phyloP scores from a whole-genome alignment of 2,329 filamentous ascomycete genomes.

The Penicillium verrucosum region DNA sequence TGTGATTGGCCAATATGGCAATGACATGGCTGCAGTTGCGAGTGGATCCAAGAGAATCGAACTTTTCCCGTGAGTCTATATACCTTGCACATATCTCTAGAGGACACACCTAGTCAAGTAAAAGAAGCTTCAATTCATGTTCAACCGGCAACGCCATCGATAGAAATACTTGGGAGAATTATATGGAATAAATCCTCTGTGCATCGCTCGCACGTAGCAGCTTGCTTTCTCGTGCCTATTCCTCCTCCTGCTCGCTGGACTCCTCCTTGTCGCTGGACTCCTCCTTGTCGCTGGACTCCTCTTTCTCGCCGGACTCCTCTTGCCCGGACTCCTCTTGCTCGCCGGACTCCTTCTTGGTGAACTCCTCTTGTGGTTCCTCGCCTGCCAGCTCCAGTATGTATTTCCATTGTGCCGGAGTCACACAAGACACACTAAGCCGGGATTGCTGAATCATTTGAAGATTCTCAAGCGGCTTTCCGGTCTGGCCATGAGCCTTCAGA shows the following conservation, averaged over 20 bases:
- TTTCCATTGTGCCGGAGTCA: slow-evolving; percentile 47
- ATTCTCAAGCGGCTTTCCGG: slow-evolving; percentile 58
- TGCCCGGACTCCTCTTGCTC: background rate
- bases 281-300: slow-evolving; percentile 4
- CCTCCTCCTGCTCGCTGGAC: background rate
- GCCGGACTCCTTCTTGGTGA: slow-evolving; percentile 5
- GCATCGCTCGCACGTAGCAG: background rate
- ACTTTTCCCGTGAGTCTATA: background rate
- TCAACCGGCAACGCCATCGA: slow-evolving; percentile 5
- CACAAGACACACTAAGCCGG: slow-evolving; percentile 69
- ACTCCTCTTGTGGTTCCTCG: slow-evolving; percentile 26
- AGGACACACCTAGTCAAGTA: background rate
- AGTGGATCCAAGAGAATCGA: background rate
- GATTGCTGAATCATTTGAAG: slow-evolving; percentile 82
- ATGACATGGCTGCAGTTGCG: background rate
- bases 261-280: background rate
- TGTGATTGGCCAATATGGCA: background rate
- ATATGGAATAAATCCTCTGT: background rate
- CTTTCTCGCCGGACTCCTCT: background rate
- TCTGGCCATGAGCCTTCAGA: slow-evolving; percentile 62
- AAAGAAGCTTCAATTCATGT: slow-evolving; percentile 3
- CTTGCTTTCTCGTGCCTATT: background rate
- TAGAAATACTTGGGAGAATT: background rate
- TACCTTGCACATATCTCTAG: background rate
- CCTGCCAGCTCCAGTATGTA: slow-evolving; percentile 47